Evolutionary conservation across 331 rosid genomes (phyloP), one percentile per base, ranked within the genome.

Genomic region (Stylosanthes scabra): DNA sequence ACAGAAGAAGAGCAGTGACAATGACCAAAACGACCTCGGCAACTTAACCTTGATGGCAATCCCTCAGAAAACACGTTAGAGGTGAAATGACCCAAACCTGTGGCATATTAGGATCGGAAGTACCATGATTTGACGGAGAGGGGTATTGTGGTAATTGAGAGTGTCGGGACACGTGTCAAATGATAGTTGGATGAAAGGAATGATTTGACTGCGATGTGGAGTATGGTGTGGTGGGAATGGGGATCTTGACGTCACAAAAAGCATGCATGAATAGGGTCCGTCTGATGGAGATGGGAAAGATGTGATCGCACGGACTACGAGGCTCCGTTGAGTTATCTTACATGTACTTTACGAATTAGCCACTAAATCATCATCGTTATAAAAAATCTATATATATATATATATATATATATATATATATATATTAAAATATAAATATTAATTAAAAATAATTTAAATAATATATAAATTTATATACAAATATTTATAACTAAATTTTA

Each of bases 21-120:
- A 87, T 77, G 86, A 86, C 88, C 73, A 74, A 82, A 82, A 72
- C 70, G 71, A 78, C 88, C 80, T 82, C 59, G 75, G 61, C 83
- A 72, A 28, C 59, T 50, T n/a, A 49, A 50, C 78, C 63, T n/a
- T 61, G 68, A 65, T 74, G 44, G 71, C 71, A 72, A 72, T 76
- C 27, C 58, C 4, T 11, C 76, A 71, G 31, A 63, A 58, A 74
- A 64, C 65, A 75, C 82, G 77, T 68, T 78, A 59, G 70, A 31
- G 39, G 12, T 15, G 84, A 80, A 69, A 68, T 65, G 79, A 82
- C 81, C 37, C 34, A 6, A 6, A 67, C 34, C 10, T 0, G 13
- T 50, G 44, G 42, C 55, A 62, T 42, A 62, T 63, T 49, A 74
- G 87, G 86, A 78, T 67, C 13, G 34, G 77, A 49, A 49, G 63